A percentile compares a stretch with the other conserved stretches of the same genome.
These are phyloP conservation scores for Rhododendron henanense DNA, from an alignment of 148 eudicot genomes.

Conservation along the genomic window DNA sequence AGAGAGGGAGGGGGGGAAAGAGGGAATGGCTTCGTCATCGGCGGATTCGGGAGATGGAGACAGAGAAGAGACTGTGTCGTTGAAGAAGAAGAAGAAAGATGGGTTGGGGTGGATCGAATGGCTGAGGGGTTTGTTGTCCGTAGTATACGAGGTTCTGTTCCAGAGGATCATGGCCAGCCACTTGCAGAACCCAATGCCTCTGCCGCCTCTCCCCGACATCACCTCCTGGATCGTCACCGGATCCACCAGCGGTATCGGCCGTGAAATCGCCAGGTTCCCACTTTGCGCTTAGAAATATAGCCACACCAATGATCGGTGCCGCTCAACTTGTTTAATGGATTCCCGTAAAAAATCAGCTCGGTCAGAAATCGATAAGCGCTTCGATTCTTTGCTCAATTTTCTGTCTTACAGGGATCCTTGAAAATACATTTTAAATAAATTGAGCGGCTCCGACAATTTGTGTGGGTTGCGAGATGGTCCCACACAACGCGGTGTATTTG, in stretches of 20 bases:
- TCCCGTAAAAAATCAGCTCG: no score
- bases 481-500: no score
- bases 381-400: no score
- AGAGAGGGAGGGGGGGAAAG: neutral
- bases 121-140: constrained; percentile 66
- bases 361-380: no score
- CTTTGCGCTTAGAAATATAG: neutral
- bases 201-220: constrained; percentile 67
- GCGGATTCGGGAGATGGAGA: neutral
- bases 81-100: constrained; percentile 38
- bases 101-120: constrained; percentile 86
- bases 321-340: no score
- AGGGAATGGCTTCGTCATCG: neutral
- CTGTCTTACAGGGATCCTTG: no score
- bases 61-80: neutral
- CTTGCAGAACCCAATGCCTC: constrained; percentile 72
- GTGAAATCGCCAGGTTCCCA: constrained; percentile 67
- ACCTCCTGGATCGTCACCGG: constrained; percentile 88
- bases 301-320: no score
- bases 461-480: no score
- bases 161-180: constrained; percentile 82
- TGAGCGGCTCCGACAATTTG: no score
- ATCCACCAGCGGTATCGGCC: constrained; percentile 88
- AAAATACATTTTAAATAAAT: no score
- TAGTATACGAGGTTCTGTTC: constrained; percentile 71